A percentile compares a stretch with the other conserved stretches of the same genome.
phyloP scores from a whole-genome alignment of 2,329 filamentous ascomycete genomes.

The Curvularia spicifera region DNA sequence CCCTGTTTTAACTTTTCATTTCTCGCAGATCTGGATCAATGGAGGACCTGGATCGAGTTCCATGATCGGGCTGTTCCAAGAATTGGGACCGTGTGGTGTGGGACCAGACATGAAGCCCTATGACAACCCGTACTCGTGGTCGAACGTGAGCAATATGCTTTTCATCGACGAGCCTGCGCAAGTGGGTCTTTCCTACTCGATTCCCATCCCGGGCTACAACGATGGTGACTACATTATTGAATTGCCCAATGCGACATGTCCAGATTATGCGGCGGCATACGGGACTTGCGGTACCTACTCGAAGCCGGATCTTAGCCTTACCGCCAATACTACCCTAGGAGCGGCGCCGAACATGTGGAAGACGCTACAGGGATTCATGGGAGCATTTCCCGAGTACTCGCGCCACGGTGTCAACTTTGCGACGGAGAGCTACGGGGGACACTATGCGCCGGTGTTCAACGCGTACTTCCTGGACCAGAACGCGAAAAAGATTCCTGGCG shows the following conservation, averaged over 20 bases:
- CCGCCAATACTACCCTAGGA: constrained; percentile 59
- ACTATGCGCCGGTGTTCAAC: constrained; percentile 64
- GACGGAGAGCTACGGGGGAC: constrained; percentile 65
- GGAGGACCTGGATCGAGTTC: constrained; percentile 64
- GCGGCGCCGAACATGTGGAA: constrained; percentile 67
- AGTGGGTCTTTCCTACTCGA: constrained; percentile 64
- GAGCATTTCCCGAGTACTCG: constrained; percentile 59
- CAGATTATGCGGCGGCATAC: constrained; percentile 54
- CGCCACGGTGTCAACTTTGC: constrained; percentile 61
- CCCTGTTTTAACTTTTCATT: background rate
- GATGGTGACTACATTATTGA: constrained; percentile 50
- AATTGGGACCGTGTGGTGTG: constrained; percentile 61
- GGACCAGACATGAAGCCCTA: constrained; percentile 55
- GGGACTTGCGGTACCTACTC: constrained; percentile 64
- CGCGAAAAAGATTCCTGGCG: constrained; percentile 51
- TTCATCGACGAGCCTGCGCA: constrained; percentile 72
- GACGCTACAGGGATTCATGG: constrained; percentile 68
- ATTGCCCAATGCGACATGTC: constrained; percentile 57
- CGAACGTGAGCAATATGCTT: constrained; percentile 69
- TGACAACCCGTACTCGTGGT: constrained; percentile 69
- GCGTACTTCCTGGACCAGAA: constrained; percentile 58
- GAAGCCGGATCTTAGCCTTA: constrained; percentile 57
- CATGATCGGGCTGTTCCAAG: constrained; percentile 62
- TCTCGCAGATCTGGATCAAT: constrained; percentile 56
- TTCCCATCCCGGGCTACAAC: constrained; percentile 52